These are phyloP conservation scores for Takashimella tepidaria DNA, from an alignment of 1,284 basidiomycete genomes.

Conservation along the genomic window DNA sequence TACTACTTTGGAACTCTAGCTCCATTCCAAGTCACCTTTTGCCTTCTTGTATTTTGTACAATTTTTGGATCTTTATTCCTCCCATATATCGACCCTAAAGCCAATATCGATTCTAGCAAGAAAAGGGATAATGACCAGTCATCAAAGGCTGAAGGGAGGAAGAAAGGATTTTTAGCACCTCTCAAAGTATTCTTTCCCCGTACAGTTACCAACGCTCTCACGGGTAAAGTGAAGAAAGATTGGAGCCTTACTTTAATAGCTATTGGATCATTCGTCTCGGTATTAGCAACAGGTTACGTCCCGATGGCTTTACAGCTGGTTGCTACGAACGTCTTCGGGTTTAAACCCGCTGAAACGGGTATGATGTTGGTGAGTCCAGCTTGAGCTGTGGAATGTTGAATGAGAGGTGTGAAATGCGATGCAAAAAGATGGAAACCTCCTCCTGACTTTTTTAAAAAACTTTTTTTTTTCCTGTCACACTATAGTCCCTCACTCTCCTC, in stretches of 20 bases:
- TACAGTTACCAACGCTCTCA: conserved; percentile 3
- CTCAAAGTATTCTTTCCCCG: conserved; percentile 40
- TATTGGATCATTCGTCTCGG: conserved; percentile 38
- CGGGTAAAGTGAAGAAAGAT: conserved; percentile 12
- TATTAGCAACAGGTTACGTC: conserved; percentile 43
- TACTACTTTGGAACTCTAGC: conserved; percentile 29
- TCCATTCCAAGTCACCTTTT: conserved; percentile 41
- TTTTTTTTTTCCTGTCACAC: too few relatives aligned
- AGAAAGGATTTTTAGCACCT: conserved; percentile 34
- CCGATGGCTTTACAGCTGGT: conserved; percentile 42
- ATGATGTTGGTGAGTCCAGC: conserved; percentile 32
- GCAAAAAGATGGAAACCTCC: too few relatives aligned
- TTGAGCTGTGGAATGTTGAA: too few relatives aligned
- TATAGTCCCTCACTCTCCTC: conserved; percentile 25
- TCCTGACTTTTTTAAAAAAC: too few relatives aligned
- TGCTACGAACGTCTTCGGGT: conserved; percentile 38
- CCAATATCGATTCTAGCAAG: background rate
- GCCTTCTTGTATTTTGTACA: conserved; percentile 37
- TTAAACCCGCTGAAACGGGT: conserved; percentile 32
- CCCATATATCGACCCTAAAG: conserved; percentile 38
- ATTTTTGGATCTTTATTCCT: conserved; percentile 40
- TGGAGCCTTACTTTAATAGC: conserved; percentile 40
- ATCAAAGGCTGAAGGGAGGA: conserved; percentile 6
- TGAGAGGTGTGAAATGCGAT: too few relatives aligned
- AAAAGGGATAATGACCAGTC: background rate